These are phyloP conservation scores for Leptographium procerum DNA, from an alignment of 2,329 filamentous ascomycete genomes.

Conservation along the genomic window DNA sequence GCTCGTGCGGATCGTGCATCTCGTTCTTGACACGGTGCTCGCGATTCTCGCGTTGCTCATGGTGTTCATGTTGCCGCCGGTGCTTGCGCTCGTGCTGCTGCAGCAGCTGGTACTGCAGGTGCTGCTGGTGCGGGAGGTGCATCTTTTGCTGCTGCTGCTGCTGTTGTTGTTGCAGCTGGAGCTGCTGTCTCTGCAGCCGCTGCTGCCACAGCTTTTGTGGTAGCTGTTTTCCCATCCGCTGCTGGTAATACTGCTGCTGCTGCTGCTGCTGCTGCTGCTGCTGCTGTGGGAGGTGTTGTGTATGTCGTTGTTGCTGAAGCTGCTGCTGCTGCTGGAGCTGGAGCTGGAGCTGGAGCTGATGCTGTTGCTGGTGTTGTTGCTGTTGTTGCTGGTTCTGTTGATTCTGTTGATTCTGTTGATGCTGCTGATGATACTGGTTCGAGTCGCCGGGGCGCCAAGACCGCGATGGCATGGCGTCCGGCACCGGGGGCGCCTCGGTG, in stretches of 20 bases:
- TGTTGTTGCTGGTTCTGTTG: not conserved
- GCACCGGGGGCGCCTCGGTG: not conserved
- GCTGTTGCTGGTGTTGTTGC: not conserved
- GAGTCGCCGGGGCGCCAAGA: not conserved
- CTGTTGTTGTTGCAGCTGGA: constrained; percentile 1
- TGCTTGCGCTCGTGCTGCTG: not conserved
- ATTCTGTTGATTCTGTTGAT: not conserved
- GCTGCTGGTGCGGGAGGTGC: constrained; percentile 2
- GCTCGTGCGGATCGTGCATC: not conserved
- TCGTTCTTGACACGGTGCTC: too few species aligned
- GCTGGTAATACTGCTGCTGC: not conserved
- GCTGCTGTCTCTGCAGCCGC: constrained; percentile 5
- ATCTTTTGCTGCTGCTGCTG: not conserved
- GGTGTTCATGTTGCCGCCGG: constrained; percentile 1
- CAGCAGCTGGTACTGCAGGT: not conserved
- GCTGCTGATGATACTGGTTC: not conserved
- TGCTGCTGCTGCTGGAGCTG: not conserved
- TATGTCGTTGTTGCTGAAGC: not conserved
- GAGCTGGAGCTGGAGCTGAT: not conserved
- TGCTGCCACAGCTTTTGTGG: constrained; percentile 8
- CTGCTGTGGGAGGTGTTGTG: too few species aligned
- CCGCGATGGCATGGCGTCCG: not conserved
- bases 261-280: too few species aligned
- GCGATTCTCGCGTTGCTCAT: not conserved
- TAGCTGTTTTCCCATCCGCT: constrained; percentile 4